phyloP scores from a whole-genome alignment of 2,329 filamentous ascomycete species.

The Stemphylium vesicarium region DNA sequence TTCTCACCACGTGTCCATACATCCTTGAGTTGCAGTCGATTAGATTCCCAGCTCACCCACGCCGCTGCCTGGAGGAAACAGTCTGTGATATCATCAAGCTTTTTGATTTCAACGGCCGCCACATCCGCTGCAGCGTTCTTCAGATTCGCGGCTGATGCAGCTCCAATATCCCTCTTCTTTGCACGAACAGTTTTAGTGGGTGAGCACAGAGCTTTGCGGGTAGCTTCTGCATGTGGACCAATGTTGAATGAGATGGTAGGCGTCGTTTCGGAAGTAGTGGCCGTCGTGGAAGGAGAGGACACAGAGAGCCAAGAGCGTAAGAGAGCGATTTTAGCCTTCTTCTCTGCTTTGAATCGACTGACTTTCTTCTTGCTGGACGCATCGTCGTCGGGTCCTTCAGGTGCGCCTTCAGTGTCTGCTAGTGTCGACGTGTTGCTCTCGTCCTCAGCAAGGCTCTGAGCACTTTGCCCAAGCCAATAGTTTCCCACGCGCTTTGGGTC shows the following conservation, averaged over 20 bases:
- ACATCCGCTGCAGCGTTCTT: not conserved
- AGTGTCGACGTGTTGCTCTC: not conserved
- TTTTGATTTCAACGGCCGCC: constrained; percentile 47
- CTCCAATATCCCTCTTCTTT: constrained; percentile 3
- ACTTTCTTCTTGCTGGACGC: constrained; percentile 39
- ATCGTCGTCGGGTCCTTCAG: constrained; percentile 23
- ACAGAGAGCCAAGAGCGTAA: constrained; percentile 51
- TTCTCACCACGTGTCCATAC: not conserved
- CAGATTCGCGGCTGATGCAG: not conserved
- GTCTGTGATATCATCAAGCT: constrained; percentile 83
- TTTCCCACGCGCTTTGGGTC: constrained; percentile 48
- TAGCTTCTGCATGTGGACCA: constrained; percentile 4
- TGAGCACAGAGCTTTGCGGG: constrained; percentile 16
- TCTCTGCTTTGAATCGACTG: constrained; percentile 54
- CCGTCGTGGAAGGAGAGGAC: constrained; percentile 10
- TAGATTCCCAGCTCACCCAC: constrained; percentile 77
- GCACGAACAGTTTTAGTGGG: constrained; percentile 2
- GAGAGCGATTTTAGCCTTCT: constrained; percentile 69
- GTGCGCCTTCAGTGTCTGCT: not conserved
- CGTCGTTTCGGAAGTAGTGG: constrained; percentile 5
- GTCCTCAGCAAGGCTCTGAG: constrained; percentile 6
- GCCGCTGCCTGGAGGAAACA: constrained; percentile 78
- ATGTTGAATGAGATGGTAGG: constrained; percentile 28
- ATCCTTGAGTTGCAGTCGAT: constrained; percentile 43
- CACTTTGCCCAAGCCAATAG: constrained; percentile 43